These are phyloP conservation scores for Combretum micranthum DNA, from an alignment of 345 rosid genomes.

Conservation along the genomic window DNA sequence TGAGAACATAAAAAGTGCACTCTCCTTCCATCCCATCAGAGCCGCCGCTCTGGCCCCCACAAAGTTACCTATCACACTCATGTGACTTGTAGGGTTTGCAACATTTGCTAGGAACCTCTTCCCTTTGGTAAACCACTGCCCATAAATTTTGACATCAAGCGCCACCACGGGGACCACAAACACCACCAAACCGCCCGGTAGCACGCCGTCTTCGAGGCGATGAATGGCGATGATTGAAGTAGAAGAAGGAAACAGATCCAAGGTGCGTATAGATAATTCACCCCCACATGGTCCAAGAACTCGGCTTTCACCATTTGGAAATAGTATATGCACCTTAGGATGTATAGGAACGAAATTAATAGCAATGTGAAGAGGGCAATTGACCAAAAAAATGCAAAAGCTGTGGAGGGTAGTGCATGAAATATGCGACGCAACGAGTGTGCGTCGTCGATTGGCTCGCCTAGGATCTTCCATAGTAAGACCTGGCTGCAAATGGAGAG, in stretches of 20 bases:
- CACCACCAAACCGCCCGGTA: slow-evolving; percentile 22
- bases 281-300: slow-evolving; percentile 36
- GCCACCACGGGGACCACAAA: slow-evolving; percentile 38
- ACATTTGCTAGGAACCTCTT: slow-evolving; percentile 41
- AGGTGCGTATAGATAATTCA: slow-evolving; percentile 24
- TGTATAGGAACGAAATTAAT: slow-evolving; percentile 28
- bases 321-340: slow-evolving; percentile 29
- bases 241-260: slow-evolving; percentile 30
- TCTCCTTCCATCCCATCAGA: slow-evolving; percentile 51
- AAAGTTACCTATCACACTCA: slow-evolving; percentile 58
- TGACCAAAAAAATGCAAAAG: slow-evolving; percentile 39
- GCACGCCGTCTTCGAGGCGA: slow-evolving; percentile 1
- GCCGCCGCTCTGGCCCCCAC: slow-evolving; percentile 52
- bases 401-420: slow-evolving; percentile 26
- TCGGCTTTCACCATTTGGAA: slow-evolving; percentile 38
- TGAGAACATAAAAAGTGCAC: slow-evolving; percentile 52
- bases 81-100: slow-evolving; percentile 63
- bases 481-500: slow-evolving; percentile 51
- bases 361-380: slow-evolving; percentile 29
- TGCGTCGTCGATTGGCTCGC: slow-evolving; percentile 14
- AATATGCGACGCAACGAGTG: slow-evolving; percentile 22
- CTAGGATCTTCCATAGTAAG: slow-evolving; percentile 41
- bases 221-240: slow-evolving; percentile 27
- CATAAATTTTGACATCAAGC: slow-evolving; percentile 60
- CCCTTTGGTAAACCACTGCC: slow-evolving; percentile 75